phyloP scores from a whole-genome alignment of 116 monocot species.

The Posidonia oceanica region DNA sequence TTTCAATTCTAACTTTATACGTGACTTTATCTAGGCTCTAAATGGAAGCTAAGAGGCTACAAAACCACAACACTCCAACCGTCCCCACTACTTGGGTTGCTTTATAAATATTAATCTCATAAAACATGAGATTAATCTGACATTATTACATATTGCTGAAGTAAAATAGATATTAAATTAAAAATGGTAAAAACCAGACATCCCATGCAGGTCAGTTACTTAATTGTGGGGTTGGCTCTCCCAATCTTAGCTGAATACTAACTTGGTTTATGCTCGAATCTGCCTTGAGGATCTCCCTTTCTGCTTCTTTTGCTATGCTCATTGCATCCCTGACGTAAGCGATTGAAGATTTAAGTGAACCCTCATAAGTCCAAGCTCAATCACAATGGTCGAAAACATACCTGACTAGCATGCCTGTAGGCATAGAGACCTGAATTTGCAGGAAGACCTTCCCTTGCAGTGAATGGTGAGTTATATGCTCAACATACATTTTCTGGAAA shows the following conservation, averaged over 20 bases:
- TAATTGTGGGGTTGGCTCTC: conserved; percentile 32
- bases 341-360: neutral
- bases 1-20: too few species aligned
- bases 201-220: too few species aligned
- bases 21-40: too few species aligned
- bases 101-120: too few species aligned
- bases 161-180: neutral
- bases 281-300: conserved; percentile 53
- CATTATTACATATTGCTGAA: neutral
- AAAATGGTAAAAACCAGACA: neutral
- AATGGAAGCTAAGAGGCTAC: too few species aligned
- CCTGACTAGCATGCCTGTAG: conserved; percentile 50
- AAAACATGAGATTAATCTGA: neutral
- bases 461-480: conserved; percentile 57
- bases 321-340: conserved; percentile 56
- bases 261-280: conserved; percentile 45
- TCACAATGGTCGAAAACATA: conserved; percentile 5
- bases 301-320: conserved; percentile 50
- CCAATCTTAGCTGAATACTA: conserved; percentile 69
- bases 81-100: too few species aligned
- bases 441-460: conserved; percentile 62
- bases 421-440: conserved; percentile 70
- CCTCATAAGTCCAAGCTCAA: neutral
- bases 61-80: too few species aligned
- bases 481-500: conserved; percentile 62